Evolutionary conservation across 2,329 filamentous ascomycete genomes (phyloP), one percentile per base, ranked within the genome.

Genomic region (Penicillium sp.): DNA sequence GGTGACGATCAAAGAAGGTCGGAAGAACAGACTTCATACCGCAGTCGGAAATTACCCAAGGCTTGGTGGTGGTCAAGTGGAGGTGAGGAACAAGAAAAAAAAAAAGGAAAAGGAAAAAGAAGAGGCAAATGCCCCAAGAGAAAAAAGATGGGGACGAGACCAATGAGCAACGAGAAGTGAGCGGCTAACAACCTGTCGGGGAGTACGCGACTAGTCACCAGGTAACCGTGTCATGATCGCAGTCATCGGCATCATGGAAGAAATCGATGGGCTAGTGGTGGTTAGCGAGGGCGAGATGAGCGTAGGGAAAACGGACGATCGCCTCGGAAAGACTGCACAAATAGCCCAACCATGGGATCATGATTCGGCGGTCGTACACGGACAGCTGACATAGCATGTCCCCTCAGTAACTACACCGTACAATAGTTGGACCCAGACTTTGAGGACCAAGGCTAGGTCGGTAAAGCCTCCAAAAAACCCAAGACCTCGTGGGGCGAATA

Each of bases 221-320:
- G 57, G 61, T 65, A 62, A 66, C 64, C 45, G 62, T 64, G 62
- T 64, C 61, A 66, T 64, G 61, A 64, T 65, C 59, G 61, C 57
- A 56, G 52, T 52, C 51, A 26, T 52, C 52, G 37, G 48, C 55
- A 58, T 58, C 55, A 57, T 58, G 28, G 37, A 52, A 33, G 13
- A 49, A 38, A 30, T 49, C 48, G 40, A 26, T 43, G 14, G 28
- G 40, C 57, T 48, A 37, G 43, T 49, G 37, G 51, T 52, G 28
- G 48, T 37, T 28, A 25, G 46, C 26, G 43, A 14, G 16, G 45
- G 22, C 45, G 45, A 48, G 25, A 52, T 10, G 33, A 28, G 46
- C 13, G n/a, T 33, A 30, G 19, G 40, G 28, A 48, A 55, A 30
- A 26, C n/a, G 43, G 54, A 51, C 42, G 55, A 51, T 57, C 43